These are phyloP conservation scores for Thalassiosira mediterranea DNA, from an alignment of 352 stramenopile genomes.

Conservation along the genomic window DNA sequence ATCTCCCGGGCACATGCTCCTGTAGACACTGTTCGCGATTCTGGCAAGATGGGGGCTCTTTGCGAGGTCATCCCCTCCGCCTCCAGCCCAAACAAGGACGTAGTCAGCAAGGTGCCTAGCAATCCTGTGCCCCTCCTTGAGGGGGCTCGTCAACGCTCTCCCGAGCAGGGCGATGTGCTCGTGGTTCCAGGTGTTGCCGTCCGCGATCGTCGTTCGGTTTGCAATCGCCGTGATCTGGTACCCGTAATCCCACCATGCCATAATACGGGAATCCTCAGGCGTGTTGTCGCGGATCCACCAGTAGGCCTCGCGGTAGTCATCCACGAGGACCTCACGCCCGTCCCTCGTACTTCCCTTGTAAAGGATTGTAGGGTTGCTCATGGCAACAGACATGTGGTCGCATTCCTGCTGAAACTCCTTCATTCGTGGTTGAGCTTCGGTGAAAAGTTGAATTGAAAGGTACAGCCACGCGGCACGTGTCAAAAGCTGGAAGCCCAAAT, in stretches of 20 bases:
- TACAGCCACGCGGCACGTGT: constrained; percentile 20
- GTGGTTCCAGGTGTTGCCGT: constrained; percentile 89
- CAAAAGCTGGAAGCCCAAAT: constrained; percentile 15
- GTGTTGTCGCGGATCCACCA: constrained; percentile 88
- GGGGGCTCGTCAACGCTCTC: constrained; percentile 71
- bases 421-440: constrained; percentile 27
- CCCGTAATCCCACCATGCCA: constrained; percentile 89
- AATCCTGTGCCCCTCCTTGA: constrained; percentile 84
- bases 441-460: constrained; percentile 38
- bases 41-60: constrained; percentile 85
- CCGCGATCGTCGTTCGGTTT: constrained; percentile 86
- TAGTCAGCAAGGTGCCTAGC: constrained; percentile 86
- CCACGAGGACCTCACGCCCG: constrained; percentile 79
- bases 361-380: constrained; percentile 85
- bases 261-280: constrained; percentile 83
- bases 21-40: constrained; percentile 70
- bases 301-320: constrained; percentile 97
- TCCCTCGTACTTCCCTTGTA: constrained; percentile 77
- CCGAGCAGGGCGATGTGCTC: constrained; percentile 87
- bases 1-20: constrained; percentile 83
- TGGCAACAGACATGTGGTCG: constrained; percentile 47
- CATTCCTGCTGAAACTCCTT: constrained; percentile 41
- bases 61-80: constrained; percentile 84
- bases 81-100: constrained; percentile 85
- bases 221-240: constrained; percentile 88